A percentile compares a stretch with the other conserved stretches of the same genome.
Evolutionary conservation across 202 grass and related monocot species (phyloP).

Genomic region (Sporobolus alterniflorus): DNA sequence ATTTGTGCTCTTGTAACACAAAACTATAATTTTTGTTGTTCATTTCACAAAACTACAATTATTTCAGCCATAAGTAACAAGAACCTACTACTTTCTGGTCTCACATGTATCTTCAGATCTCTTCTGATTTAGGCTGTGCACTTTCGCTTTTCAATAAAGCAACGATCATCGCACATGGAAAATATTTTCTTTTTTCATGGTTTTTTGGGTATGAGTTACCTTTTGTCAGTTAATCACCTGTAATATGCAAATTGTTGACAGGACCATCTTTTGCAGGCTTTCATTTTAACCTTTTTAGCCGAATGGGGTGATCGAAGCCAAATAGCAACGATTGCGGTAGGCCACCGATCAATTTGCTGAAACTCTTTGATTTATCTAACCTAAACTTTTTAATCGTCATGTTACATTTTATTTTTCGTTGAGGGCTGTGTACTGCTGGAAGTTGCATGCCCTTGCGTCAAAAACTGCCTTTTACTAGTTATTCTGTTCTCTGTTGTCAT

Average conservation of each 20-base stretch:
- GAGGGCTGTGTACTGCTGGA: background rate
- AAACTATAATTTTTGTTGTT: too few relatives aligned
- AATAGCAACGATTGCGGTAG: constrained; percentile 91
- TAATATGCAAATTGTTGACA: background rate
- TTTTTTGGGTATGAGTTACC: background rate
- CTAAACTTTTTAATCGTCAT: background rate
- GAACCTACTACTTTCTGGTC: too few relatives aligned
- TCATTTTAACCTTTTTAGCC: constrained; percentile 91
- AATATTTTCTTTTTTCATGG: background rate
- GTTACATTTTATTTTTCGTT: background rate
- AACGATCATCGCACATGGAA: background rate
- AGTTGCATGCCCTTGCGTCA: background rate
- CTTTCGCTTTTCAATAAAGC: background rate
- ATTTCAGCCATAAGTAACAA: too few relatives aligned
- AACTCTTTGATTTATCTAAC: background rate
- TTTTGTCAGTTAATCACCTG: background rate
- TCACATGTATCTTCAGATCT: too few relatives aligned
- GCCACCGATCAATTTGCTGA: background rate
- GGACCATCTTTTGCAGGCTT: constrained; percentile 56
- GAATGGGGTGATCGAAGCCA: constrained; percentile 96
- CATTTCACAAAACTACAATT: too few relatives aligned
- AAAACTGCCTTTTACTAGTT: background rate
- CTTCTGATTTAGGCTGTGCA: background rate
- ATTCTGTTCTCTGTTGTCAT: background rate
- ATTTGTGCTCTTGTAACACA: too few relatives aligned